Conservation (phyloP, 805 yeast species). For the Saccharomycopsis fermentans region DNA sequence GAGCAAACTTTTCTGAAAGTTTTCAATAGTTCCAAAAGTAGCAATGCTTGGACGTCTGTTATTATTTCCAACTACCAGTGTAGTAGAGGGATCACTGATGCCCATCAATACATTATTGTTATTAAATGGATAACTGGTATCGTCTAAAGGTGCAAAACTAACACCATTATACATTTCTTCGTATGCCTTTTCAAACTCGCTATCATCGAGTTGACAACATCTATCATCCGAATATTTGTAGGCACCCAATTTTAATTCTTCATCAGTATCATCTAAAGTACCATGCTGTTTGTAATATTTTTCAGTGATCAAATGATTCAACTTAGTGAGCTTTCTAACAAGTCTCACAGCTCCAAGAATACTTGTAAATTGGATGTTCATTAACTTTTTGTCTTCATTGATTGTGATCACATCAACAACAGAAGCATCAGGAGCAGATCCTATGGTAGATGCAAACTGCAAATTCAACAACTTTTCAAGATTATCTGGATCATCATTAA, state of each 20-base stretch:
- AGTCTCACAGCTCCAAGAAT: slow-evolving; percentile 11
- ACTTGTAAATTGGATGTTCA: slow-evolving; percentile 16
- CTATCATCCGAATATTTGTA: slow-evolving; percentile 14
- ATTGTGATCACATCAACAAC: slow-evolving; percentile 16
- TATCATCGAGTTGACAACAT: slow-evolving; percentile 17
- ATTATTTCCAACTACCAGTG: neutral
- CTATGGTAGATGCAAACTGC: slow-evolving; percentile 10
- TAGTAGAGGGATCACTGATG: neutral
- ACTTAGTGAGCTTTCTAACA: slow-evolving; percentile 2
- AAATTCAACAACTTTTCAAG: slow-evolving; percentile 16
- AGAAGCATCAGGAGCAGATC: neutral
- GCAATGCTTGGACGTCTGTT: neutral
- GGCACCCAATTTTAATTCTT: neutral
- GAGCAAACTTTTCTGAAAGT: neutral
- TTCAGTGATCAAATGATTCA: slow-evolving; percentile 2
- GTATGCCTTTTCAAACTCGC: slow-evolving; percentile 16
- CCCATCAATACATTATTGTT: neutral
- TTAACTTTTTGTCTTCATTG: slow-evolving; percentile 15
- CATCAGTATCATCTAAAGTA: neutral
- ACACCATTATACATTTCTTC: slow-evolving; percentile 2
- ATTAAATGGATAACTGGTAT: neutral
- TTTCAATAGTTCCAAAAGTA: neutral
- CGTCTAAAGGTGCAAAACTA: neutral
- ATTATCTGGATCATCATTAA: slow-evolving; percentile 18
- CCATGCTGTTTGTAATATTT: neutral